Evolutionary conservation across 106 monocot species (phyloP), one percentile per base, ranked within the genome.

Genomic region (Chionographis japonica): DNA sequence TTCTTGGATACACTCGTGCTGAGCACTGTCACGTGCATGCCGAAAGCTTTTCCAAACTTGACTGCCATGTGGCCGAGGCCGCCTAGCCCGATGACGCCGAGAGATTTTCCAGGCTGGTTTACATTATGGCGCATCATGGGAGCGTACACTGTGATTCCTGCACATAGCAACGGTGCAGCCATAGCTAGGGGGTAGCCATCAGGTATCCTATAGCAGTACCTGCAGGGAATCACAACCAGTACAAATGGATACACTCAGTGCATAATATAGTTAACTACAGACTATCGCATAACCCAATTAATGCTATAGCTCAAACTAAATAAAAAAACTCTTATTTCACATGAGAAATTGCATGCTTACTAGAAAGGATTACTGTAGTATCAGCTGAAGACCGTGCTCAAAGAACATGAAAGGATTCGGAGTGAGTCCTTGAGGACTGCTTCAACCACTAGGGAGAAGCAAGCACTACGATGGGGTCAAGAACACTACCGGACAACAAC

Each of bases 1-100:
- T 70, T 82, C 82, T 95, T 95, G 15, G 84, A 95, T 27, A 54
- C 57, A 53, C 86, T 89, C 7, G 95, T 95, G 76, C 95, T 95
- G 40, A 95, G 63, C 40, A 95, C 79, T 2, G 86, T 88, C 11
- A 95, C 95, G 5, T 85, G 80, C 70, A 95, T 68, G 55, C 95
- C 95, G 61, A 95, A 95, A 17, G 86, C 86, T 80, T 92, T 92
- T n/a, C 91, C 95, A 72, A 89, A 92, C 63, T 89, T 89, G 1
- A 95, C 91, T 0, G 88, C 95, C 86, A 92, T 78, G 77, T 92
- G 95, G 3, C 95, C 91, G 35, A 95, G 84, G 19, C 95, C 95
- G 36, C 91, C 95, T 35, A 95, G 79, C 13, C 95, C 95, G 58
- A 95, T 82, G 37, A 92, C 89, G 3, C 95, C 95, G 51, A 95